phyloP scores from a whole-genome alignment of 352 stramenopile species.

The Pythium aquatile region DNA sequence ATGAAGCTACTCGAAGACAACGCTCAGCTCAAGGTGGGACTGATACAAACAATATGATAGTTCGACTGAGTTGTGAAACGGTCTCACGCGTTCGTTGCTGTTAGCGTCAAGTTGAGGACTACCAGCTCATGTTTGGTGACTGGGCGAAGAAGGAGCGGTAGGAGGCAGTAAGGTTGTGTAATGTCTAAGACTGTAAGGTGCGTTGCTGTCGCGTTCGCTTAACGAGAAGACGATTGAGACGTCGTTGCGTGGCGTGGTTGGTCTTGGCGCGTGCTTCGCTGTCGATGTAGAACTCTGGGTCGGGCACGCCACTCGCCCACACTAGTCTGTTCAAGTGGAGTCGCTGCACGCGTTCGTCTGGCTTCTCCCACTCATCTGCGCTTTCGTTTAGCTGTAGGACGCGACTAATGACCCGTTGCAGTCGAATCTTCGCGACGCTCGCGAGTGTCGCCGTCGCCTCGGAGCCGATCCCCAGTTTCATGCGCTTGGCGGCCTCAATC shows the following conservation, averaged over 20 bases:
- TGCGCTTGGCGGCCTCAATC: slow-evolving; percentile 14
- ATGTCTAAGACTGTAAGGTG: neutral
- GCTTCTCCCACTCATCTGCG: slow-evolving; percentile 43
- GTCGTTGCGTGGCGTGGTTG: slow-evolving; percentile 11
- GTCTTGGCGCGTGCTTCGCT: slow-evolving; percentile 19
- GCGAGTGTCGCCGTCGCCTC: neutral
- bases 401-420: slow-evolving; percentile 24
- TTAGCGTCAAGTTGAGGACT: slow-evolving; percentile 72
- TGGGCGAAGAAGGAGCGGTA: slow-evolving; percentile 84
- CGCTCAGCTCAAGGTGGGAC: slow-evolving; percentile 57
- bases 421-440: slow-evolving; percentile 13
- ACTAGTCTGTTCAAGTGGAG: slow-evolving; percentile 33
- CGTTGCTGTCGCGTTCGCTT: slow-evolving; percentile 2
- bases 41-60: neutral
- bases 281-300: slow-evolving; percentile 47
- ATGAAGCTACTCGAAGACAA: slow-evolving; percentile 77
- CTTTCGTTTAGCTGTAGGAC: slow-evolving; percentile 30
- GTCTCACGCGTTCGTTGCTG: neutral
- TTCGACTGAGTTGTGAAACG: neutral
- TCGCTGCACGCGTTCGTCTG: slow-evolving; percentile 41
- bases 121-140: slow-evolving; percentile 79
- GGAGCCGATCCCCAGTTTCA: slow-evolving; percentile 10
- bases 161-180: neutral
- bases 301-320: slow-evolving; percentile 51
- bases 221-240: slow-evolving; percentile 15